Percentiles rank a stretch among this genome's conserved stretches.
phyloP scores from a whole-genome alignment of 108 stramenopile genomes.

The Aurantiochytrium sp. region DNA sequence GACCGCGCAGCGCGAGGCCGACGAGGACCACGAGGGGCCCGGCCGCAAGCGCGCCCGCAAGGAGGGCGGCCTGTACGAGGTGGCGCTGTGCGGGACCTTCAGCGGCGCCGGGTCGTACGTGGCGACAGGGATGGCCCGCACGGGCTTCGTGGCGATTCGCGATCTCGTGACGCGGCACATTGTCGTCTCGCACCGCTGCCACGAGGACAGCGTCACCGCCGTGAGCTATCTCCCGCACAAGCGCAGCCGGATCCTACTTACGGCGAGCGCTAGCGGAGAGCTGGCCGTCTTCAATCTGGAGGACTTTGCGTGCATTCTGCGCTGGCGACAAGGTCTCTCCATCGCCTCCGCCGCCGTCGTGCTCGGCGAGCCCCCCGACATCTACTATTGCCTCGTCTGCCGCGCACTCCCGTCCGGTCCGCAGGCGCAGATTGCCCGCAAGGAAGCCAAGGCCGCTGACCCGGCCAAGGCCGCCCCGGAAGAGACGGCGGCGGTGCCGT shows the following conservation, averaged over 20 bases:
- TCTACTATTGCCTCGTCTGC: no score
- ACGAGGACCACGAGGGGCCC: not conserved
- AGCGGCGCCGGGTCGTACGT: conserved; percentile 12
- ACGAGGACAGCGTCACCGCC: not conserved
- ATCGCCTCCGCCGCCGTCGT: not conserved
- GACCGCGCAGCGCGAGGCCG: no score
- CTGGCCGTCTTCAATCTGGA: not conserved
- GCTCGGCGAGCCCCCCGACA: no score
- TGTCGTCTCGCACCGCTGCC: not conserved
- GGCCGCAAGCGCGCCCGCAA: not conserved
- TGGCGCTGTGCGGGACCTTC: not conserved
- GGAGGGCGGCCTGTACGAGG: not conserved
- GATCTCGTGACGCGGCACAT: not conserved
- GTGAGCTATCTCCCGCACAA: not conserved
- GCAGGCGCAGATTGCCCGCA: not conserved
- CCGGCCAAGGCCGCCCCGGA: not conserved
- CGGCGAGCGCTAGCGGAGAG: not conserved
- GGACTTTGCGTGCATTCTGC: not conserved
- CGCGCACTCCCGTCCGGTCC: not conserved
- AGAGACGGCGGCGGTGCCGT: not conserved
- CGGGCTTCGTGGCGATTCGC: not conserved
- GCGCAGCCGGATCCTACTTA: not conserved
- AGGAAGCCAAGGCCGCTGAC: not conserved
- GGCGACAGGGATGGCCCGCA: not conserved
- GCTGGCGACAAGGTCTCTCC: not conserved